phyloP scores from a whole-genome alignment of 2,329 filamentous ascomycete genomes.

The Cercospora nicotianae region DNA sequence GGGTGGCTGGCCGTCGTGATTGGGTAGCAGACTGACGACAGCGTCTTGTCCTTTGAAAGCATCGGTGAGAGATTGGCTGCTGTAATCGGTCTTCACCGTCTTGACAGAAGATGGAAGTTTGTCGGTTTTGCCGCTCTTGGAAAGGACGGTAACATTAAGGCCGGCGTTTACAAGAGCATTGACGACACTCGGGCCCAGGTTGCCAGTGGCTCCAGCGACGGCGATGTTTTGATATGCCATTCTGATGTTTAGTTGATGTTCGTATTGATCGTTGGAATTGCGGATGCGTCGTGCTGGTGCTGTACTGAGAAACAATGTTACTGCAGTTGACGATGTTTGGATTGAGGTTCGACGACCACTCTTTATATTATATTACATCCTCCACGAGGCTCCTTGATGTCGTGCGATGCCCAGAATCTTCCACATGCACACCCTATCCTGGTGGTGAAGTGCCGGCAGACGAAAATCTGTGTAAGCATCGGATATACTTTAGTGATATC shows the following conservation, averaged over 20 bases:
- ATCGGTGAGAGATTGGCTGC: constrained; percentile 38
- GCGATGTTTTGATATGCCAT: constrained; percentile 34
- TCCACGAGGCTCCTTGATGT: neutral
- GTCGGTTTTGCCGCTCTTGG: constrained; percentile 44
- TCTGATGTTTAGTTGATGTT: neutral
- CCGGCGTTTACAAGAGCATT: constrained; percentile 43
- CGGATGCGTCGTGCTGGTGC: neutral
- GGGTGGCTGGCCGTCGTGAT: constrained; percentile 16
- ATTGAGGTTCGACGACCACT: neutral
- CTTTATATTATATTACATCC: neutral
- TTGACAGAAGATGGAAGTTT: constrained; percentile 44
- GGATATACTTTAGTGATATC: neutral
- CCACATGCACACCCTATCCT: neutral
- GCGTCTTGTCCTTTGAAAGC: constrained; percentile 42
- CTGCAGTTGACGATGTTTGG: neutral
- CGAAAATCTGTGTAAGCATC: neutral
- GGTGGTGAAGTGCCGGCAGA: neutral
- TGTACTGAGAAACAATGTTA: neutral
- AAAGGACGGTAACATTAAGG: constrained; percentile 50
- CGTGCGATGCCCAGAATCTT: neutral
- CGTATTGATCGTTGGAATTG: neutral
- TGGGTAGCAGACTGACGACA: constrained; percentile 32
- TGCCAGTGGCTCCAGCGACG: constrained; percentile 41
- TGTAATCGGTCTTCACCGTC: constrained; percentile 50
- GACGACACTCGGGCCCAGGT: constrained; percentile 46